Evolutionary conservation across 306 rosid genomes (phyloP).

Genomic region (Vachellia pachyceras): DNA sequence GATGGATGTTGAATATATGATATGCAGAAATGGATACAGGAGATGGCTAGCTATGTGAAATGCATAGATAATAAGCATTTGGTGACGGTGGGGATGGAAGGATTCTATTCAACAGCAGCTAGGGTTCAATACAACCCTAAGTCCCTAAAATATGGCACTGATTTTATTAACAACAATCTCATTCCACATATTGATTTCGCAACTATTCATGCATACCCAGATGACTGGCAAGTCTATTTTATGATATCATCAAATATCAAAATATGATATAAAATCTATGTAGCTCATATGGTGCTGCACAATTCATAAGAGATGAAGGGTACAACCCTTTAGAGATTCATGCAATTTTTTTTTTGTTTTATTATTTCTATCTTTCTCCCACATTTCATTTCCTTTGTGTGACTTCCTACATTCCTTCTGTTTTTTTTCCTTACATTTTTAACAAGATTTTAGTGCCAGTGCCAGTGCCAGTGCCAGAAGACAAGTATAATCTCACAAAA

Average conservation of each 20-base stretch:
- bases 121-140: constrained; percentile 51
- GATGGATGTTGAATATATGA: background rate
- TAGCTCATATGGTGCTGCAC: too few species aligned
- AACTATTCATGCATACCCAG: constrained; percentile 57
- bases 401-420: background rate
- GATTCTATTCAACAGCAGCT: constrained; percentile 50
- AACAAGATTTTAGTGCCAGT: background rate
- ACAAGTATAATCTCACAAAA: background rate
- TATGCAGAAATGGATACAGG: constrained; percentile 58
- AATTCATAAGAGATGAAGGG: too few species aligned
- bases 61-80: constrained; percentile 57
- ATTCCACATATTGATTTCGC: constrained; percentile 47
- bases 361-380: background rate
- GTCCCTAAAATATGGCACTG: constrained; percentile 46
- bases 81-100: constrained; percentile 60
- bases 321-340: too few species aligned
- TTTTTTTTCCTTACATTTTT: background rate
- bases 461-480: too few species aligned
- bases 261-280: too few species aligned
- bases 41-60: constrained; percentile 52
- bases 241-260: background rate
- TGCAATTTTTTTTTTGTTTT: too few species aligned
- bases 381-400: background rate
- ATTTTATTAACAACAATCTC: constrained; percentile 49
- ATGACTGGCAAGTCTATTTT: background rate